Evolutionary conservation across 352 stramenopile genomes (phyloP).

Genomic region (Phytophthora fragariaefolia): DNA sequence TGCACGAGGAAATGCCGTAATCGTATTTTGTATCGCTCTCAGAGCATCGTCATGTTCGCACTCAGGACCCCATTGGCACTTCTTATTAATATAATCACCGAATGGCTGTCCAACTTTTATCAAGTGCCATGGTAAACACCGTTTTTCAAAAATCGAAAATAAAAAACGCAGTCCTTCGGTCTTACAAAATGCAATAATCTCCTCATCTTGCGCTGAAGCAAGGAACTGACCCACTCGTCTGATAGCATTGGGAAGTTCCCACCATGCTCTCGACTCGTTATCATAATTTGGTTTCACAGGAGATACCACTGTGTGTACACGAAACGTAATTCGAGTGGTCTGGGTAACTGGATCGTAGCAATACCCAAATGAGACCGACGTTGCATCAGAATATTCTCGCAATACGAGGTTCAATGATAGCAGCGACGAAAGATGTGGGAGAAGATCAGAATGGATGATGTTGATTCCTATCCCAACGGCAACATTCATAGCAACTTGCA

Average conservation of each 20-base stretch:
- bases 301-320: constrained; percentile 16
- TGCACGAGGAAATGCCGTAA: constrained; percentile 8
- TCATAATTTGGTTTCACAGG: not conserved
- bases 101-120: constrained; percentile 15
- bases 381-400: constrained; percentile 17
- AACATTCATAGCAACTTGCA: constrained; percentile 11
- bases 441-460: constrained; percentile 29
- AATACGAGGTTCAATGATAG: constrained; percentile 12
- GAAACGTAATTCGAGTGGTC: constrained; percentile 18
- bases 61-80: not conserved
- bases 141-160: constrained; percentile 15
- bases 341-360: constrained; percentile 14
- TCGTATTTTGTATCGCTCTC: constrained; percentile 7
- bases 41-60: constrained; percentile 12
- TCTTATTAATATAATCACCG: constrained; percentile 2
- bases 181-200: constrained; percentile 26
- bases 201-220: constrained; percentile 15
- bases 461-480: constrained; percentile 26
- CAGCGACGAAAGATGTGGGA: constrained; percentile 22
- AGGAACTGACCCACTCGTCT: constrained; percentile 19
- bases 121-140: constrained; percentile 2
- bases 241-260: constrained; percentile 12
- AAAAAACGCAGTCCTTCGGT: constrained; percentile 22
- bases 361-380: constrained; percentile 31
- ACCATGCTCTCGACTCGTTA: constrained; percentile 4